Conservation (phyloP, 306 rosid genomes). For the Quercus suber region DNA sequence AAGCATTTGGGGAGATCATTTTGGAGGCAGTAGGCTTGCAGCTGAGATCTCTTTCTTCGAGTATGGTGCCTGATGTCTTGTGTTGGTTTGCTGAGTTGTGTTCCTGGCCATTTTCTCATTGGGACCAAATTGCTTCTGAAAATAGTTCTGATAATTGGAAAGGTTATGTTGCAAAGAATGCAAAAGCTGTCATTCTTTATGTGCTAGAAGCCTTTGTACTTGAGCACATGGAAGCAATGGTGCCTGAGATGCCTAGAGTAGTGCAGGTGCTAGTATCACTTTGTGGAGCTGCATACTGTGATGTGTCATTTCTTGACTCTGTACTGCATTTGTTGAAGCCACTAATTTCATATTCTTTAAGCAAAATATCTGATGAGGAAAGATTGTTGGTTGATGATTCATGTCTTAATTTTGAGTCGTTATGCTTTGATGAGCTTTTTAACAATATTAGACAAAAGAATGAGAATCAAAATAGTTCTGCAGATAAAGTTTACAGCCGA, state of each 20-base stretch:
- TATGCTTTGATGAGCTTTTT: constrained; percentile 77
- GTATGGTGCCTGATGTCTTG: constrained; percentile 72
- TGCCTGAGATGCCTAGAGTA: constrained; percentile 84
- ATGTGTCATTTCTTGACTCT: constrained; percentile 85
- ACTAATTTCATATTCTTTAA: constrained; percentile 75
- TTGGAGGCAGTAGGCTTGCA: constrained; percentile 94
- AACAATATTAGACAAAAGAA: constrained; percentile 42
- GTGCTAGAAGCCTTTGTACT: constrained; percentile 73
- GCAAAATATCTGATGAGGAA: constrained; percentile 67
- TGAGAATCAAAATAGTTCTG: constrained; percentile 37
- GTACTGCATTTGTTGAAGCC: constrained; percentile 70
- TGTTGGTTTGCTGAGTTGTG: constrained; percentile 91
- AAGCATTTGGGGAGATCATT: constrained; percentile 75
- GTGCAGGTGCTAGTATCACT: constrained; percentile 81
- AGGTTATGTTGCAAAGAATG: constrained; percentile 86
- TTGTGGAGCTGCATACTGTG: constrained; percentile 73
- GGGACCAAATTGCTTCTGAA: constrained; percentile 33
- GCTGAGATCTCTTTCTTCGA: constrained; percentile 72
- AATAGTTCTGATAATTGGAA: constrained; percentile 41
- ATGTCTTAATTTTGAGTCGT: constrained; percentile 75
- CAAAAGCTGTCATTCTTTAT: constrained; percentile 74
- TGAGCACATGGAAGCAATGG: constrained; percentile 91
- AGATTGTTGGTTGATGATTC: constrained; percentile 52
- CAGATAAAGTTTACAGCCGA: constrained; percentile 43
- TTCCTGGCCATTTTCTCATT: constrained; percentile 61